phyloP scores from a whole-genome alignment of 176 grass and related monocot species.

The Aegilops sharonensis region DNA sequence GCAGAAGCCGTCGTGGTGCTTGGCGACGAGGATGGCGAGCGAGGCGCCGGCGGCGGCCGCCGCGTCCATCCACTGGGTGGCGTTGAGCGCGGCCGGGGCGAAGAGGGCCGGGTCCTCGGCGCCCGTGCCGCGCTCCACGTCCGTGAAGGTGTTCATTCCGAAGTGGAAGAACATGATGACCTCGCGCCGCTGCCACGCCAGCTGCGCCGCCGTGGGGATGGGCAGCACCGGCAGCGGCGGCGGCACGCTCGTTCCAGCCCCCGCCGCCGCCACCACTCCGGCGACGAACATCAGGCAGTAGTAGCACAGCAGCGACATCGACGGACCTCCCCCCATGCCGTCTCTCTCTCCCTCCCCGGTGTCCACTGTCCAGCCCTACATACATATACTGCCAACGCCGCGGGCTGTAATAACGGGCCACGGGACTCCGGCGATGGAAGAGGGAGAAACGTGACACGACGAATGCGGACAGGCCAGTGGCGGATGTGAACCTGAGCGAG shows the following conservation, averaged over 20 bases:
- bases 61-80: constrained; percentile 74
- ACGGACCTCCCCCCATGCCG: not conserved
- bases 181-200: constrained; percentile 82
- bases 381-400: not conserved
- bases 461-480: not conserved
- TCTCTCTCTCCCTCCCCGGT: not conserved
- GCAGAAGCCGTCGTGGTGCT: constrained; percentile 99
- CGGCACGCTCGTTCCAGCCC: not conserved
- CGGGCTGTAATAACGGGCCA: too few relatives aligned
- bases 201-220: constrained; percentile 71
- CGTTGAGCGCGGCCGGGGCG: constrained; percentile 47
- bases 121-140: constrained; percentile 79
- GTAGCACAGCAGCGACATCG: not conserved
- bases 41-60: constrained; percentile 54
- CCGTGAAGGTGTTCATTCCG: constrained; percentile 98
- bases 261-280: not conserved
- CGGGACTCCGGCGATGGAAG: not conserved
- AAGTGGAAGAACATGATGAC: constrained; percentile 99
- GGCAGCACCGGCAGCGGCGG: constrained; percentile 72
- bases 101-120: constrained; percentile 54
- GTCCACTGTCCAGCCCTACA: too few relatives aligned
- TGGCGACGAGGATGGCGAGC: constrained; percentile 78
- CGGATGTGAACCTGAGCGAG: not conserved
- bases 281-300: not conserved
- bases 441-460: not conserved